Base-by-base conservation (phyloP, 2,329 filamentous ascomycete genomes). In the Calonectria fujianensis region DNA sequence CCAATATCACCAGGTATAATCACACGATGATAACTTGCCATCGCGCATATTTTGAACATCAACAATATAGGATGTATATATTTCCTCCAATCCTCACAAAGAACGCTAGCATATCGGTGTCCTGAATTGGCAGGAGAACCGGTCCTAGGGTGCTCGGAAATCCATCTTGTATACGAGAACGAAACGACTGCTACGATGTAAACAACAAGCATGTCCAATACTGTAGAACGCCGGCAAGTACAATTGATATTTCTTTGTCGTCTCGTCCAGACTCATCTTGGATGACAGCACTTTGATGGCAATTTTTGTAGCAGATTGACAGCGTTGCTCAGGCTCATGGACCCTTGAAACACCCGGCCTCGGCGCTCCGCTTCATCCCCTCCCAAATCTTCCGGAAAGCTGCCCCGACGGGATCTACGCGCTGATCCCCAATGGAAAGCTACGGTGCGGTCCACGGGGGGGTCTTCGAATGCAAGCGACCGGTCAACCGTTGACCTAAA, bases 61-160 rank as follows among this genome's bases (percentile, higher is more conserved):
- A 63, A 31, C 20, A 45, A 45, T 29, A 41, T 9, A 63, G 24
- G 57, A 39, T 27, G 2, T 41, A 45, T 41, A 20, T 63, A 63
- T 63, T 63, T 63, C 57, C 57, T 63, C 57, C 57, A 63, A 63
- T 63, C 57, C 27, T 24, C 24, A 31, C 14, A 20, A 41, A 41
- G 35, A 39, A 45, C n/a, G 32, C 29, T 20, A 35, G 20, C 31
- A 24, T 24, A 41, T 63, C 57, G 57, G 57, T 63, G 37, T 63
- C 57, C 57, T 29, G 37, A 63, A 63, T 39, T 39, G 57, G 57
- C 35, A 63, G 37, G 35, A 63, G 35, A 31, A 63, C 35, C 35
- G 35, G 20, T 3, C 32, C 11, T 32, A 37, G 35, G n/a, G 2
- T 9, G 18, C 37, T 20, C 7, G 35, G 57, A 41, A 63, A 29